Evolutionary conservation across 345 rosid species (phyloP), one percentile per base, ranked within the genome.

Genomic region (Rhodamnia rubescens): DNA sequence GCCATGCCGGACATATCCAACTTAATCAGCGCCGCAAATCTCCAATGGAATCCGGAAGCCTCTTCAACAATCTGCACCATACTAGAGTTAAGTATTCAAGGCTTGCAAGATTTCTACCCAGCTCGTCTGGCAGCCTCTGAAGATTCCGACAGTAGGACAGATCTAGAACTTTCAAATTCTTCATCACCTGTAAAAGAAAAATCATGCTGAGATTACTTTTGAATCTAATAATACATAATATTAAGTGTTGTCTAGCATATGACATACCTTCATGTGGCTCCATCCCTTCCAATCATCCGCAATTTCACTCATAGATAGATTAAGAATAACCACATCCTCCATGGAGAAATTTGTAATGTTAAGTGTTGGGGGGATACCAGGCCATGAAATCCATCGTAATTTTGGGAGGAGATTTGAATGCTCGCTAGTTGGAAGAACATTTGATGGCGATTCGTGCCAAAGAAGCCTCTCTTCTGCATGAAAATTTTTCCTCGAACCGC

Each of bases 71-170:
- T 24, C 4, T 2, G 57, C 64, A 85, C 2, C 1, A 0, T 1
- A 2, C 0, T 0, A 8, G 36, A 52, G 1, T 5, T 3, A 83
- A 29, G 50, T 10, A 7, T 49, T 53, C 14, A 54, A 83, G 84
- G n/a, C 5, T 83, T 29, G 27, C 7, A 42, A 85, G 47, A 40
- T 6, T 51, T 74, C 64, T 54, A 29, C n/a, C 3, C 49, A 53
- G 7, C 27, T 12, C 53, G 1, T 51, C 26, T 32, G 59, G 86
- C 1, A 85, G 12, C 18, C 29, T 8, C 9, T 2, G 5, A 15
- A 84, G 51, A 1, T 13, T 11, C 1, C 0, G 0, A 42, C 58
- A 64, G 0, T 3, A 1, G 20, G 42, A 5, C 12, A 84, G 56
- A 32, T 69, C 5, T 4, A 84, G 8, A 27, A 84, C 61, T 52